phyloP scores from a whole-genome alignment of 208 protist species.

The Trypanosoma platydactyli region DNA sequence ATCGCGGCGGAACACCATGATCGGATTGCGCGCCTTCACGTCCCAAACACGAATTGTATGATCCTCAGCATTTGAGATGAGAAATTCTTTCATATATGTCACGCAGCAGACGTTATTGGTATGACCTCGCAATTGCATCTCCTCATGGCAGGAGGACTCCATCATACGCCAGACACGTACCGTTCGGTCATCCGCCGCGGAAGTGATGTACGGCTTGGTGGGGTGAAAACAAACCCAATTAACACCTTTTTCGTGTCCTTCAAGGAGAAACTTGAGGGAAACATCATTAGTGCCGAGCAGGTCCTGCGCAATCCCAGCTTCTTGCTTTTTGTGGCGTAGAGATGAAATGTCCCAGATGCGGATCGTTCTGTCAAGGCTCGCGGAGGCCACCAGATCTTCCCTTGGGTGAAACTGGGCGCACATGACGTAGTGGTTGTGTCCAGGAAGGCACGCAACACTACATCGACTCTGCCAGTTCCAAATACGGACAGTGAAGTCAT shows the following conservation, averaged over 20 bases:
- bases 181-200: constrained; percentile 97
- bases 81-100: constrained; percentile 95
- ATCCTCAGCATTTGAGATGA: constrained; percentile 97
- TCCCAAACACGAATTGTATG: constrained; percentile 95
- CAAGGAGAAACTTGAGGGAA: constrained; percentile 93
- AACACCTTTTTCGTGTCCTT: constrained; percentile 98
- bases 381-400: constrained; percentile 96
- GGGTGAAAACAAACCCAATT: constrained; percentile 99
- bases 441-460: constrained; percentile 95
- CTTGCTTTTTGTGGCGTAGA: constrained; percentile 66
- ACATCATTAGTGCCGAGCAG: constrained; percentile 95
- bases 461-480: constrained; percentile 98
- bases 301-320: constrained; percentile 82
- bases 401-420: constrained; percentile 96
- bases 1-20: constrained; percentile 94
- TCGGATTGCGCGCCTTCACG: constrained; percentile 54
- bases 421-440: constrained; percentile 99
- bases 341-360: constrained; percentile 99
- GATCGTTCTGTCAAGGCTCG: constrained; percentile 99
- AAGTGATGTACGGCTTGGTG: constrained; percentile 94
- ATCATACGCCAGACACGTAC: constrained; percentile 96
- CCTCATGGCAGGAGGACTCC: constrained; percentile 87
- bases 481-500: constrained; percentile 99
- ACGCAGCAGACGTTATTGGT: constrained; percentile 98
- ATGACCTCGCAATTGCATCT: constrained; percentile 96